Conservation (phyloP, 2,329 filamentous ascomycete genomes). For the Cytospora leucostoma region DNA sequence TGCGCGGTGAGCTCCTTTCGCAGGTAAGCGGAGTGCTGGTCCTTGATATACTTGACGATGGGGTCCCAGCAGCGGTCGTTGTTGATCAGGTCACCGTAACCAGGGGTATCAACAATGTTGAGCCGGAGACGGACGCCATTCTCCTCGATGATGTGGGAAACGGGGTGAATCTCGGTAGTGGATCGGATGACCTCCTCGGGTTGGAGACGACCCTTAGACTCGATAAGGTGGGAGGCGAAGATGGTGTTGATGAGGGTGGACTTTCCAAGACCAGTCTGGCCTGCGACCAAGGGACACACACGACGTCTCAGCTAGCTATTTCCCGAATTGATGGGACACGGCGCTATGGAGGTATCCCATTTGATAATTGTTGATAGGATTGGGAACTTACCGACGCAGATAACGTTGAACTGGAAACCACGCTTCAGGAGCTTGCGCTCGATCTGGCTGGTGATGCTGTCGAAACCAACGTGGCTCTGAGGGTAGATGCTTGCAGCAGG, state of each 20-base stretch:
- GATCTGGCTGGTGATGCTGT: constrained; percentile 99
- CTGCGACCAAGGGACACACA: constrained; percentile 50
- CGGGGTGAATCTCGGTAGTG: constrained; percentile 97
- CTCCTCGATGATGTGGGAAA: constrained; percentile 98
- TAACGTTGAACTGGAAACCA: constrained; percentile 99
- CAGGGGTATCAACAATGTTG: constrained; percentile 98
- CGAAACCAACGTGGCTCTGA: constrained; percentile 98
- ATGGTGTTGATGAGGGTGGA: constrained; percentile 99
- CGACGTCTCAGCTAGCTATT: constrained; percentile 33
- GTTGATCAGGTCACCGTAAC: constrained; percentile 98
- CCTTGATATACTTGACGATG: constrained; percentile 99
- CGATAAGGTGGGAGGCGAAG: constrained; percentile 98
- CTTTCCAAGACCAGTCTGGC: constrained; percentile 97
- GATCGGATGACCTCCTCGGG: constrained; percentile 92
- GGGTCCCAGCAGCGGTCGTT: constrained; percentile 99
- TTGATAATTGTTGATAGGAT: background rate
- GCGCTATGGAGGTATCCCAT: background rate
- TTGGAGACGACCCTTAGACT: constrained; percentile 92
- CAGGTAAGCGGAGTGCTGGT: constrained; percentile 98
- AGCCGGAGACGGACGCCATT: constrained; percentile 95
- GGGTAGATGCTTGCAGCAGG: constrained; percentile 76
- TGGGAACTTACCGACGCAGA: constrained; percentile 85
- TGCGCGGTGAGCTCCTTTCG: constrained; percentile 99
- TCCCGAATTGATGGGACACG: background rate
- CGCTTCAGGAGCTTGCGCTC: constrained; percentile 99